Evolutionary conservation across 2,329 filamentous ascomycete genomes (phyloP).

Genomic region (Diaporthe citrichinensis): DNA sequence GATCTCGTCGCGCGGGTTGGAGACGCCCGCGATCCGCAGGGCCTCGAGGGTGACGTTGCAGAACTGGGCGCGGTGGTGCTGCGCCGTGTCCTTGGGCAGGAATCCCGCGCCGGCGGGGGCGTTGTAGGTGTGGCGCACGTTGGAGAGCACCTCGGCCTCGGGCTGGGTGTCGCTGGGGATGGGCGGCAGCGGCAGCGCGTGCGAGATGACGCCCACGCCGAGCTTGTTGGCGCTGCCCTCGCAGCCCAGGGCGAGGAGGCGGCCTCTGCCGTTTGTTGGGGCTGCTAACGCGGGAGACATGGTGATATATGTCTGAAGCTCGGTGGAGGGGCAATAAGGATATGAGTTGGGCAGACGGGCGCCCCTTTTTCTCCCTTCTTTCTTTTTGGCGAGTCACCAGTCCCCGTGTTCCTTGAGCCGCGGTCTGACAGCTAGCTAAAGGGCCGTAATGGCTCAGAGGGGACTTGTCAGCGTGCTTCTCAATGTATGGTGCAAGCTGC

Average conservation of each 20-base stretch:
- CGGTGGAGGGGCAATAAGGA: too few species aligned
- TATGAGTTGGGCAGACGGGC: not conserved
- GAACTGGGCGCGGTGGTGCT: constrained; percentile 90
- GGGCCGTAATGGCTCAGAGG: not conserved
- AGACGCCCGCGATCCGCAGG: constrained; percentile 76
- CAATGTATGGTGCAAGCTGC: not conserved
- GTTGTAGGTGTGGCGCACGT: constrained; percentile 93
- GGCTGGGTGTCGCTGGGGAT: constrained; percentile 44
- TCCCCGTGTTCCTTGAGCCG: not conserved
- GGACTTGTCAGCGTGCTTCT: not conserved
- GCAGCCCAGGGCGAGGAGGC: constrained; percentile 70
- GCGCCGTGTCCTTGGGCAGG: constrained; percentile 94
- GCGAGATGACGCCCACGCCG: constrained; percentile 91
- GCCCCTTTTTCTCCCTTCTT: not conserved
- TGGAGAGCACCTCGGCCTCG: constrained; percentile 83
- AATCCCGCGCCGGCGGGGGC: constrained; percentile 95
- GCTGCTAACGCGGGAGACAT: constrained; percentile 29
- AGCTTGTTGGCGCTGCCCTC: constrained; percentile 99
- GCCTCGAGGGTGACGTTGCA: constrained; percentile 85
- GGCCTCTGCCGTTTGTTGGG: constrained; percentile 48
- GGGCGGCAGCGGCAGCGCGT: constrained; percentile 62
- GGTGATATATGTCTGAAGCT: not conserved
- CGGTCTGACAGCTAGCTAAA: not conserved
- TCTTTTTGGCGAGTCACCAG: not conserved
- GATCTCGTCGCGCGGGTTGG: constrained; percentile 71